Evolutionary conservation across 2,329 filamentous ascomycete species (phyloP), one percentile per base, ranked within the genome.

Genomic region (Exophiala spinifera): DNA sequence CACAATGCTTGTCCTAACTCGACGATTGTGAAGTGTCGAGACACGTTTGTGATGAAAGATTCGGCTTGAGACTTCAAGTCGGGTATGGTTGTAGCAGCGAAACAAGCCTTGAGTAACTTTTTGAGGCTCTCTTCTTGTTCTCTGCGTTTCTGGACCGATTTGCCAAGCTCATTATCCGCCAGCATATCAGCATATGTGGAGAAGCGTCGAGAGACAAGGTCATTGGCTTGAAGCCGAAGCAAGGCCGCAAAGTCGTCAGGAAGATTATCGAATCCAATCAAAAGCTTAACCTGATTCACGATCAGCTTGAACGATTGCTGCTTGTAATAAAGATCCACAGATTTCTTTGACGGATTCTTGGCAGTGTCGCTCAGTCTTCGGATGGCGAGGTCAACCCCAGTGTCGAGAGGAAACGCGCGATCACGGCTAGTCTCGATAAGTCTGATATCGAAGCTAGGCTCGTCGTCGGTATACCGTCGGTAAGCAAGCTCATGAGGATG

Each of bases 401-500:
- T 83, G 48, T 88, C 86, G 3, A 89, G 83, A 4, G 91, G 91
- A 67, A 99, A 96, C 0, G 92, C 86, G 50, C 91, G 81, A 62
- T 96, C 91, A 63, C 87, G 87, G 65, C 90, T 91, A 0, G 94
- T 92, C 0, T 94, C 94, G 55, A 95, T 88, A 11, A 99, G 80
- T 31, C 89, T 86, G 54, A 99, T 77, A 62, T 97, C 91, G 60
- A 96, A 89, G 66, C 89, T 96, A 1, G 90, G 82, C 17, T 84
- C 77, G 64, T 97, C 94, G 69, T 99, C 94, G 4, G 92, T 86
- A 67, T 87, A 97, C 46, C 86, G 80, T 69, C 91, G 86, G 71
- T 88, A 97, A 1, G 84, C 80, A 11, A 99, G 81, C n/a, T 86
- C 84, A 4, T 92, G 86, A 1, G 92, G 89, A 45, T 91, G 88